Evolutionary conservation across 2,329 filamentous ascomycete genomes (phyloP).

Genomic region (Ceratocystiopsis minuta): DNA sequence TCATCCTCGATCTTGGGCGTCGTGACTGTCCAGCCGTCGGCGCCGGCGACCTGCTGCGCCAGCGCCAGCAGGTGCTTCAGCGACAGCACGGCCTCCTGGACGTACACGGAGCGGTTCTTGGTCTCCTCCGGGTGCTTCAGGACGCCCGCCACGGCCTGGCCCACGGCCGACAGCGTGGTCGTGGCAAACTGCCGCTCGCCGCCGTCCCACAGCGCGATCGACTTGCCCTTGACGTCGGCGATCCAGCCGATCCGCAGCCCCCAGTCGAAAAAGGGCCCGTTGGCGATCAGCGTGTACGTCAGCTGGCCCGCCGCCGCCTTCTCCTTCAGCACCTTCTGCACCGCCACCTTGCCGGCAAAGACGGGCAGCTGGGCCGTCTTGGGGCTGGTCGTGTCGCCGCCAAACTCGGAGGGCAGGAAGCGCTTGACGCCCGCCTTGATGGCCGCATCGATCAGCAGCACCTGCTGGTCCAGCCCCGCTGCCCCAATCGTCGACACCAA

Average conservation of each 20-base stretch:
- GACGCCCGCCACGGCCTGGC: slow-evolving; percentile 13
- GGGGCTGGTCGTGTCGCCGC: slow-evolving; percentile 17
- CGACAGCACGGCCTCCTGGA: slow-evolving; percentile 11
- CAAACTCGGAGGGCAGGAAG: slow-evolving; percentile 37
- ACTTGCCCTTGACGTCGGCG: slow-evolving; percentile 7
- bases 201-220: slow-evolving; percentile 16
- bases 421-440: slow-evolving; percentile 35
- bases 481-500: background rate
- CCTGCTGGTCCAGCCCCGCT: slow-evolving; percentile 18
- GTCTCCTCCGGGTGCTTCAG: slow-evolving; percentile 15
- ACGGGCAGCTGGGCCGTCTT: slow-evolving; percentile 12
- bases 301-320: slow-evolving; percentile 9
- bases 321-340: slow-evolving; percentile 13
- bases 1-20: background rate
- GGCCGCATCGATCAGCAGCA: slow-evolving; percentile 34
- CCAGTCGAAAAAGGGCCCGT: slow-evolving; percentile 4
- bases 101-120: slow-evolving; percentile 15
- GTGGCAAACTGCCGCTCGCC: slow-evolving; percentile 17
- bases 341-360: slow-evolving; percentile 14
- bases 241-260: background rate
- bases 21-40: background rate
- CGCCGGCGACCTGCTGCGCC: background rate
- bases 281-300: slow-evolving; percentile 2
- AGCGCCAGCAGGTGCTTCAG: slow-evolving; percentile 20
- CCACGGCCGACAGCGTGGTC: slow-evolving; percentile 19